Evolutionary conservation across 257 asterid genomes (phyloP).

Genomic region (Gentiana macrophylla): DNA sequence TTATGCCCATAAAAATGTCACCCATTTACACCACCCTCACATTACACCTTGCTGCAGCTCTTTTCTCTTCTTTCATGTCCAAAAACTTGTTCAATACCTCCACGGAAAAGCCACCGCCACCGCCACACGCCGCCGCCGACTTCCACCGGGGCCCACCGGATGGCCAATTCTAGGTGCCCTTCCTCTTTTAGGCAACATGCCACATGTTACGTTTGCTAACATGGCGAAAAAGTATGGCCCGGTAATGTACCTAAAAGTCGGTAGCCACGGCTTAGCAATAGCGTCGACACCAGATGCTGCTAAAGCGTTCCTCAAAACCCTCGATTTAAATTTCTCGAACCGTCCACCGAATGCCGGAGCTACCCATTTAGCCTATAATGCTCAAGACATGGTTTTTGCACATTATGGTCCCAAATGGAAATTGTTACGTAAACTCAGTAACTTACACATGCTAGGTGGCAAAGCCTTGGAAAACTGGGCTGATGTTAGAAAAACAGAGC

Average conservation of each 20-base stretch:
- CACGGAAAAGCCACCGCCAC: neutral
- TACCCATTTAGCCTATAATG: conserved; percentile 25
- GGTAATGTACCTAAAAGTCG: conserved; percentile 33
- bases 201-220: conserved; percentile 31
- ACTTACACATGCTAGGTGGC: conserved; percentile 32
- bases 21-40: no score
- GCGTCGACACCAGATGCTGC: conserved; percentile 42
- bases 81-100: conserved; percentile 7
- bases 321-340: conserved; percentile 26
- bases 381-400: conserved; percentile 43
- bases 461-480: conserved; percentile 35
- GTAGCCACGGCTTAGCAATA: conserved; percentile 30
- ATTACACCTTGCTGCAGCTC: neutral
- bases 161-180: conserved; percentile 41
- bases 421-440: conserved; percentile 32
- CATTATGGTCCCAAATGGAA: conserved; percentile 42
- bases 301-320: conserved; percentile 31
- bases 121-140: neutral
- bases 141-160: conserved; percentile 43
- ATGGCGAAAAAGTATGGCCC: conserved; percentile 44
- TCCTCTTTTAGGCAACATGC: conserved; percentile 37
- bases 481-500: conserved; percentile 17
- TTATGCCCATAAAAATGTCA: no score
- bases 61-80: conserved; percentile 11
- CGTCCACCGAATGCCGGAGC: conserved; percentile 41